Conservation (phyloP, 805 yeast species). For the Jamesozyma lodderae region DNA sequence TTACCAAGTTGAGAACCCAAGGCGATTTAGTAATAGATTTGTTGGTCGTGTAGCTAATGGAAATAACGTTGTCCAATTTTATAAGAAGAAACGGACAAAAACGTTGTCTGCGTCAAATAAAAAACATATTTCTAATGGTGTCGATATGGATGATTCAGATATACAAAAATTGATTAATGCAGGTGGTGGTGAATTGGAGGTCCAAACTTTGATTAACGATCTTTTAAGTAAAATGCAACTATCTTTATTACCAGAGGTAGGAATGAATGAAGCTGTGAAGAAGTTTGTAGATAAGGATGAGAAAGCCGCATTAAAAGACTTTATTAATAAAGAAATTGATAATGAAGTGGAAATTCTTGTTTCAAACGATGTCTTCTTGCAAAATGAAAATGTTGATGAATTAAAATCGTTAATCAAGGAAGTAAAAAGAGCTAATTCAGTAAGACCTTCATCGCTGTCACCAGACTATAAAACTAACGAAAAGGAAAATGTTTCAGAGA, state of each 20-base stretch:
- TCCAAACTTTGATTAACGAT: slow-evolving; percentile 55
- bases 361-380: slow-evolving; percentile 32
- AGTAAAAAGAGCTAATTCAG: slow-evolving; percentile 31
- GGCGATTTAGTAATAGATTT: slow-evolving; percentile 81
- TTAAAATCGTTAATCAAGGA: slow-evolving; percentile 38
- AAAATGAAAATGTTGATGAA: slow-evolving; percentile 34
- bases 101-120: slow-evolving; percentile 7
- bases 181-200: slow-evolving; percentile 38
- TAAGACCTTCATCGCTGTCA: not conserved
- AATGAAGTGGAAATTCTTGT: slow-evolving; percentile 43
- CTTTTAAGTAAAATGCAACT: slow-evolving; percentile 55
- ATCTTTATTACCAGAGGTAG: slow-evolving; percentile 62
- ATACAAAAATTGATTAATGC: slow-evolving; percentile 11
- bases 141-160: slow-evolving; percentile 8
- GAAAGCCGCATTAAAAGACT: slow-evolving; percentile 56
- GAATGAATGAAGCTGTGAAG: slow-evolving; percentile 63
- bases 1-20: slow-evolving; percentile 82
- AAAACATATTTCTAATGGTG: not conserved
- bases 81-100: slow-evolving; percentile 36
- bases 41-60: slow-evolving; percentile 87
- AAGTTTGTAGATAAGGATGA: slow-evolving; percentile 78
- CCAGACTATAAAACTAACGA: not conserved
- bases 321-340: slow-evolving; percentile 46
- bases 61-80: slow-evolving; percentile 73
- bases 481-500: not conserved